A percentile compares a stretch with the other conserved stretches of the same genome.
Evolutionary conservation across 768 basidiomycete species (phyloP).

Genomic region (Lentinula guzmanii): DNA sequence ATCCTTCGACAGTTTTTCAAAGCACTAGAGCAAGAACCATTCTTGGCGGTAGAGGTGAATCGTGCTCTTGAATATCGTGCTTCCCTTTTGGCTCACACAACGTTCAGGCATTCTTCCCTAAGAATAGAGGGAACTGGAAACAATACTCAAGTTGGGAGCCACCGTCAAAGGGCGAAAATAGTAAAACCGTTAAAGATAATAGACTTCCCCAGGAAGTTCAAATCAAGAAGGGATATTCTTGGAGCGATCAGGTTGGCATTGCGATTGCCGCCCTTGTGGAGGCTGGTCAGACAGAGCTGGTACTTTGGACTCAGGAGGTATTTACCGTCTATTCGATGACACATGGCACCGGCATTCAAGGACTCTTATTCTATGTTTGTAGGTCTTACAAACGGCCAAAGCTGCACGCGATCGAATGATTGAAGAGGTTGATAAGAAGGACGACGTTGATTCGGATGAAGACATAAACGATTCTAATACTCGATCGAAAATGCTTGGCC

Average conservation of each 20-base stretch:
- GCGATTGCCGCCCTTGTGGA: conserved; percentile 71
- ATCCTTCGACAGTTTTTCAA: conserved; percentile 95
- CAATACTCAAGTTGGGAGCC: conserved; percentile 76
- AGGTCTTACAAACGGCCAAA: conserved; percentile 63
- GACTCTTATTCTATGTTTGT: background rate
- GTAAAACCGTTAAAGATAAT: conserved; percentile 34
- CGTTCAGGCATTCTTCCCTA: conserved; percentile 79
- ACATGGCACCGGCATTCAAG: conserved; percentile 17
- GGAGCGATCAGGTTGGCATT: conserved; percentile 88
- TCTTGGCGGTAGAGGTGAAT: conserved; percentile 83
- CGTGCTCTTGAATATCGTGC: conserved; percentile 10
- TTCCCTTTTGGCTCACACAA: background rate
- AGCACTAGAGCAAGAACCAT: conserved; percentile 72
- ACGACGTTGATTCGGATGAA: conserved; percentile 20
- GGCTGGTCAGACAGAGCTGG: conserved; percentile 51
- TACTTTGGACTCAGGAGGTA: conserved; percentile 82
- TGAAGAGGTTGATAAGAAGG: conserved; percentile 50
- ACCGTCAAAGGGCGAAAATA: conserved; percentile 22
- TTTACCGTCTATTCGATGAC: background rate
- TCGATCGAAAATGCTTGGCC: conserved; percentile 26
- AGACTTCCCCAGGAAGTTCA: conserved; percentile 61
- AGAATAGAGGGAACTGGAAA: conserved; percentile 84
- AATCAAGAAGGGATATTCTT: conserved; percentile 83
- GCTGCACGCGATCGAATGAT: conserved; percentile 54
- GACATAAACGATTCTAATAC: conserved; percentile 25